These are phyloP conservation scores for Phlegmacium glaucopus DNA, from an alignment of 768 basidiomycete genomes.

Conservation along the genomic window DNA sequence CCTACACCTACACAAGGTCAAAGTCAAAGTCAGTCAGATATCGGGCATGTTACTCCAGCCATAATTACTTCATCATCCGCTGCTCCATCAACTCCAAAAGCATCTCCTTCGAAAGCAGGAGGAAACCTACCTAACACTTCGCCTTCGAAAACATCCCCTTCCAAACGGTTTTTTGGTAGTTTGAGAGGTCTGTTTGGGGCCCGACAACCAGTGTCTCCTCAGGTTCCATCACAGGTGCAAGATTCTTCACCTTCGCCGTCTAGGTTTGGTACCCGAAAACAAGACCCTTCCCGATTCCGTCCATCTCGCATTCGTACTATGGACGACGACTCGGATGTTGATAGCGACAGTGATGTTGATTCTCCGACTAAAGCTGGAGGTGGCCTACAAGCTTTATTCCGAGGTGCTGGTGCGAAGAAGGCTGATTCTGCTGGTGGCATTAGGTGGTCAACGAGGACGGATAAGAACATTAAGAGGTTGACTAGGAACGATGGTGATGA, in stretches of 20 bases:
- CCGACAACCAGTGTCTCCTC: no score
- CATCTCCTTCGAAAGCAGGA: neutral
- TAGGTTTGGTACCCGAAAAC: no score
- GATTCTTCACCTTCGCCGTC: no score
- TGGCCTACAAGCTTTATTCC: conserved; percentile 9
- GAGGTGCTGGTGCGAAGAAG: conserved; percentile 2
- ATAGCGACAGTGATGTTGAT: neutral
- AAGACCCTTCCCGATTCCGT: no score
- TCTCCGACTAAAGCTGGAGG: neutral
- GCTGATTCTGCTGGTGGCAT: neutral
- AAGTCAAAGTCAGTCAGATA: neutral
- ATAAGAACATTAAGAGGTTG: conserved; percentile 20
- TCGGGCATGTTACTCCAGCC: neutral
- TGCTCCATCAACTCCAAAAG: neutral
- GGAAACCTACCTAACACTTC: neutral
- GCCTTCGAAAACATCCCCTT: conserved; percentile 8
- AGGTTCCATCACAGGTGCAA: no score
- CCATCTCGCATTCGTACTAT: neutral
- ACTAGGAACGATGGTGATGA: conserved; percentile 15
- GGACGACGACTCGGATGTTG: conserved; percentile 2
- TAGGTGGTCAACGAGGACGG: conserved; percentile 22
- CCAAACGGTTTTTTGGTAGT: conserved; percentile 39
- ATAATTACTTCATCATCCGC: no score
- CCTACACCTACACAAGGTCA: neutral
- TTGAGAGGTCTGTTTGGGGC: conserved; percentile 41